Evolutionary conservation across 371 early-diverging fungal genomes (phyloP).

Genomic region (Blakeslea trispora): DNA sequence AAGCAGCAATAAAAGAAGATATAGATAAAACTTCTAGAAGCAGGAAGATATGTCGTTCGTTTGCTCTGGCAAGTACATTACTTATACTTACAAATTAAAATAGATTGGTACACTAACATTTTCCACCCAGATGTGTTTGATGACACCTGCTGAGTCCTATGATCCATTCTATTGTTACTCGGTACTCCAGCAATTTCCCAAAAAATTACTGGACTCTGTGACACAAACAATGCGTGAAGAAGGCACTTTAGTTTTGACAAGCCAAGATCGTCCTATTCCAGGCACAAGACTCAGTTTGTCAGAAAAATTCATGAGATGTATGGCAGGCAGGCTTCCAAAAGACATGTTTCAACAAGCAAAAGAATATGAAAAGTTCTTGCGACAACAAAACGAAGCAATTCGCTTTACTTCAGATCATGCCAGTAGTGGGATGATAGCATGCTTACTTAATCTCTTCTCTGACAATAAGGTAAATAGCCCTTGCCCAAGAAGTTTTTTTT

Average conservation of each 20-base stretch:
- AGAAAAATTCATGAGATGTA: slow-evolving; percentile 21
- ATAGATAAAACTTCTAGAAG: slow-evolving; percentile 7
- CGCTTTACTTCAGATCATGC: slow-evolving; percentile 5
- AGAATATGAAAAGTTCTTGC: slow-evolving; percentile 26
- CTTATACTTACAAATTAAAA: too few relatives aligned
- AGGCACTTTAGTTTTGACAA: slow-evolving; percentile 30
- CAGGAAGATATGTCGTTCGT: slow-evolving; percentile 22
- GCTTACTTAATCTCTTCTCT: slow-evolving; percentile 28
- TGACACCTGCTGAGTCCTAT: slow-evolving; percentile 55
- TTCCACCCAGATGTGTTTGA: slow-evolving; percentile 57
- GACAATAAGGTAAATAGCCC: slow-evolving; percentile 26
- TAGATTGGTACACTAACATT: too few relatives aligned
- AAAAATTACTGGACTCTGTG: slow-evolving; percentile 14
- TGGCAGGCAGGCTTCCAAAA: slow-evolving; percentile 23
- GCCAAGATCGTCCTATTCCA: slow-evolving; percentile 49
- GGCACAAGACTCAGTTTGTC: slow-evolving; percentile 45
- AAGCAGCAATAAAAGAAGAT: slow-evolving; percentile 2
- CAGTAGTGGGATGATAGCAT: slow-evolving; percentile 42
- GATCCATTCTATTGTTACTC: slow-evolving; percentile 47
- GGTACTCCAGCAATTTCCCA: slow-evolving; percentile 37
- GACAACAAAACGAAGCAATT: neutral
- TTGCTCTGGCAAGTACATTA: slow-evolving; percentile 38
- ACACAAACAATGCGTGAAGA: slow-evolving; percentile 19
- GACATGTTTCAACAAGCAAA: slow-evolving; percentile 32
- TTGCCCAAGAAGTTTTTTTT: too few relatives aligned